Evolutionary conservation across 2,329 filamentous ascomycete species (phyloP), one percentile per base, ranked within the genome.

Genomic region (Ceratocystis diversiconidia): DNA sequence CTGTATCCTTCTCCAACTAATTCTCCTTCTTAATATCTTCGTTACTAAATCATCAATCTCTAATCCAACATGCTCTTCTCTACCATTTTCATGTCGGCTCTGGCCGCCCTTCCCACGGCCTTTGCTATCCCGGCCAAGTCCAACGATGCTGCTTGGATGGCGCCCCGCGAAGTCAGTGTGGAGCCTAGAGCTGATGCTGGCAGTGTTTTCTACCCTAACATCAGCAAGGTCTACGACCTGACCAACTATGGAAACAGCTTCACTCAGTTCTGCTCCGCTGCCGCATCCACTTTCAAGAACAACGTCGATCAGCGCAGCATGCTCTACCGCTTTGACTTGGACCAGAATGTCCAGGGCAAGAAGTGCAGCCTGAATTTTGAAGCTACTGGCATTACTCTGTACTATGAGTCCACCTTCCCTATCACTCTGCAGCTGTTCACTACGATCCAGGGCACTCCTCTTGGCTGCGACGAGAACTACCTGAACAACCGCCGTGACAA

Each of bases 341-440:
- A 70, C 61, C 55, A 64, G 32, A 68, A 55, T 4, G 64, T 69
- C 1, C 48, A 65, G 10, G 71, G 70, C 57, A 70, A 68, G 61
- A 67, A 70, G 61, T 73, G 72, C 69, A 69, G 69, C 32, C 69
- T 73, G 52, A 64, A 67, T 61, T 73, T 67, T 50, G 48, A 62
- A 25, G 46, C 62, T 6, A 32, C 46, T 6, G 62, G 62, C 32
- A 62, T 73, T 69, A 69, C 63, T 62, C 70, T 73, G 30, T 64
- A 69, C 65, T 63, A 62, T 57, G 69, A 69, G 5, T 67, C 65
- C 8, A 66, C 67, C 15, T 64, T 62, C 22, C 71, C 70, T 44
- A 72, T 69, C 66, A 71, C 71, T 66, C 65, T 73, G 41, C 72
- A 73, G 67, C 50, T 73, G 55, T 73, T 70, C 68, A 70, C 70